Evolutionary conservation across 192 early-diverging fungal genomes (phyloP), one percentile per base, ranked within the genome.

Genomic region (Gryganskiella cystojenkinii): DNA sequence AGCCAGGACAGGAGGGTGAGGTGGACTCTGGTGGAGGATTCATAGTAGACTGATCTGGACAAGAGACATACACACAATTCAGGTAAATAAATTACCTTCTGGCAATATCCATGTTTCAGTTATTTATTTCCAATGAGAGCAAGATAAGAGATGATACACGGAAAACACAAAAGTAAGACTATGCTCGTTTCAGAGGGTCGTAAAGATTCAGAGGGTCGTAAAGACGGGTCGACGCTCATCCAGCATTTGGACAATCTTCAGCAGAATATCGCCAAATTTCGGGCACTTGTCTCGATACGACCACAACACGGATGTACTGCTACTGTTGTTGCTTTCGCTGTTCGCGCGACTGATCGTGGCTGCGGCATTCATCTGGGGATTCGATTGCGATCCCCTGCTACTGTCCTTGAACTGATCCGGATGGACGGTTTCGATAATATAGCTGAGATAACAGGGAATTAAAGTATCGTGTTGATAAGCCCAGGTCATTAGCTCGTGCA

Each of bases 401-500:
- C 25, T 25, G 1, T 53, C 64, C 19, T 24, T 35, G 0, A 71
- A 33, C 31, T 50, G 33, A 17, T 9, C 43, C 27, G 61, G 61
- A 15, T 50, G 54, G 7, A 78, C 67, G 13, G 63, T 37, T 34
- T 78, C 65, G 1, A 78, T 68, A 46, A 78, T 22, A 24, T 62
- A 76, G 25, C 59, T 61, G 28, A 63, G 59, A 46, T 76, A 76
- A 14, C 35, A 54, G 1, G 72, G 72, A 5, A 76, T 59, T 0
- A 76, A 46, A 25, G 11, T 53, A 47, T 49, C 57, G 28, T 68
- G 47, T 11, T 19, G 65, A 25, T 69, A 78, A 3, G 66, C 66
- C 74, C 74, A 78, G 45, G 68, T 65, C 31, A 78, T 68, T 7
- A 78, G 49, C 56, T 78, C 74, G 3, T 33, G 55, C 14, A 78